phyloP scores from a whole-genome alignment of 2,329 filamentous ascomycete genomes.

The Talaromyces sp. region DNA sequence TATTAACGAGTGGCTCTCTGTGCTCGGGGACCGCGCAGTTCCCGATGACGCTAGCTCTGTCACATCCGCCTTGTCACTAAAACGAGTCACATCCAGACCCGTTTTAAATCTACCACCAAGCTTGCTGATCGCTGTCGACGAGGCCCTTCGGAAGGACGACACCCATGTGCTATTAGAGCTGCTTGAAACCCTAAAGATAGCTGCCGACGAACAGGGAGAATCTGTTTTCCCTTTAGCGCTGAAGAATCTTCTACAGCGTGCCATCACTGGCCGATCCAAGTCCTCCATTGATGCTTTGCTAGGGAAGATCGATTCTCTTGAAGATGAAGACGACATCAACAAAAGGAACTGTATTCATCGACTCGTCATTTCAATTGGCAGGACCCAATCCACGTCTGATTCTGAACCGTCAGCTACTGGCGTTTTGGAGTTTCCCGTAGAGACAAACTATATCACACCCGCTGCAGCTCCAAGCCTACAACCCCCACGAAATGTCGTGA shows the following conservation, averaged over 20 bases:
- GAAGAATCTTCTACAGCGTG: conserved; percentile 39
- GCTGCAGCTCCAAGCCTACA: conserved; percentile 62
- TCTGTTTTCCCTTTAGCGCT: conserved; percentile 60
- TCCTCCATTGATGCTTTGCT: conserved; percentile 68
- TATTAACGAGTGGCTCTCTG: conserved; percentile 89
- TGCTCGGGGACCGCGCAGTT: conserved; percentile 71
- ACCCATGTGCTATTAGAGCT: conserved; percentile 40
- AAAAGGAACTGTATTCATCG: conserved; percentile 89
- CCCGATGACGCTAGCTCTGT: conserved; percentile 69
- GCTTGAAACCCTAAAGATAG: conserved; percentile 54
- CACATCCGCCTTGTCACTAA: conserved; percentile 64
- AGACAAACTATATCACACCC: conserved; percentile 73
- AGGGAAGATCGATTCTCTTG: conserved; percentile 61
- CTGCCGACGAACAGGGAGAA: conserved; percentile 53
- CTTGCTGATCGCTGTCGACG: conserved; percentile 36
- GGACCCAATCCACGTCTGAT: conserved; percentile 56
- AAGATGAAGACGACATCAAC: conserved; percentile 90
- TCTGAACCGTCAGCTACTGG: conserved; percentile 50
- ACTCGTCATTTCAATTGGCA: conserved; percentile 84
- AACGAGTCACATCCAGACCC: conserved; percentile 69
- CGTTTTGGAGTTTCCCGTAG: conserved; percentile 43
- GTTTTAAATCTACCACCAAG: conserved; percentile 66
- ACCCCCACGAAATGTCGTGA: conserved; percentile 58
- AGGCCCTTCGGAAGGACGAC: conserved; percentile 36
- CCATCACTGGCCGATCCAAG: conserved; percentile 67